Base-by-base conservation (phyloP, 2,329 filamentous ascomycete genomes). In the Calonectria naviculata region DNA sequence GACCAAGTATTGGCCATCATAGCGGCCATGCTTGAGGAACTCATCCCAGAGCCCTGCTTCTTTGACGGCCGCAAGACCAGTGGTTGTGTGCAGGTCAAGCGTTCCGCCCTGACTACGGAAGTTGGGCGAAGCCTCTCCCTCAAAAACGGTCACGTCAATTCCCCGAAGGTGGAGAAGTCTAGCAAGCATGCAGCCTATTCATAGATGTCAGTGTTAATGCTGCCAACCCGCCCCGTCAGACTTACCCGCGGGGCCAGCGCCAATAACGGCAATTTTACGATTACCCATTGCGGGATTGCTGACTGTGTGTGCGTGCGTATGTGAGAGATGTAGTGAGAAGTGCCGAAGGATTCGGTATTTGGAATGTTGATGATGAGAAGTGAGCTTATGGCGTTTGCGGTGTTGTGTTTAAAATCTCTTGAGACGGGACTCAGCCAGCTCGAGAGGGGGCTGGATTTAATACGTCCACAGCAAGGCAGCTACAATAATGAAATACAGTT, bases 31-130 rank as follows among this genome's bases (percentile, higher is more conserved):
- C 71, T 85, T 82, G n/a, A 82, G 74, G 78, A 90, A 91, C 36
- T 86, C 81, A 1, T 87, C 84, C 78, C 83, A 87, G 7, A 91
- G 79, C 0, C 84, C 84, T 5, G 87, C 87, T 67, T 87, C 85
- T 64, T 84, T 84, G 58, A 91, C 76, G 0, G 89, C 89, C 5
- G 82, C 80, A 36, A 90, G 84, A 0, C 89, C 89, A 1, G 86
- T 86, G 4, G 81, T 73, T 0, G 84, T 85, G 72, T 91, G 89
- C 10, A 91, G 79, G 74, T 91, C 89, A 3, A 91, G 84, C 5
- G 82, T 87, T 10, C 89, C 89, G 36, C 89, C 89, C 75, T 89
- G 86, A 7, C 80, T 83, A 47, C 86, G 83, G 65, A 84, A 84
- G 70, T 85, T 74, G n/a, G 84, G 82, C 4, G 83, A 82, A 9